Evolutionary conservation across 345 rosid species (phyloP), one percentile per base, ranked within the genome.

Genomic region (Xanthoceras sorbifolium): DNA sequence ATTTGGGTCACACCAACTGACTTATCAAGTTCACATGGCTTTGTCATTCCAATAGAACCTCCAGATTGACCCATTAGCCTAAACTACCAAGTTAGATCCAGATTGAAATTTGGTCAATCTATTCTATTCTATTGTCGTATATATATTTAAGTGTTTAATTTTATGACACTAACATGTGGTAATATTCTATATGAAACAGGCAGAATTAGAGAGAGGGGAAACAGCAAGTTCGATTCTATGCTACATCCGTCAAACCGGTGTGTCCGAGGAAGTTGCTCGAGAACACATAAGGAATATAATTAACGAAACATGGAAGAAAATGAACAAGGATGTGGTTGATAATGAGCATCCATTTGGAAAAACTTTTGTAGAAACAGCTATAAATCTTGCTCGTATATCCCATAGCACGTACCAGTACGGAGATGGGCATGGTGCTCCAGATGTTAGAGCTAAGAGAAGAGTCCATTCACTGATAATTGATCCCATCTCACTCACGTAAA

Each of bases 351-450:
- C 29, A 1, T 84, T 87, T n/a, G 2, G 26, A 3, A 55, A 71
- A 46, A 25, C 69, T 14, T 89, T 85, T 10, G 8, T 77, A 0
- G 79, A 71, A 64, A 77, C 68, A 6, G 71, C 80, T 6, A 2
- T 78, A 32, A 78, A 84, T 67, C 77, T 89, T 29, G 86, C 79
- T 14, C 75, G 86, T 12, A 81, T 78, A 9, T 40, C 83, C 1
- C 83, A 84, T 2, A 77, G 74, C 66, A 54, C 44, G 6, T 87
- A 86, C 66, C 87, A 84, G 2, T 6, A 81, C 8, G 90, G 89
- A 65, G 87, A 89, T 76, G 82, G 61, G 7, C 90, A 85, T 62
- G 85, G 87, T 60, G 64, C 78, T 25, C 86, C 84, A 3, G 84
- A 85, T 64, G 25, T 11, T 4, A 32, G 18, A 44, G 76, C 84